Evolutionary conservation across 23 red algal species (phyloP).

Genomic region (Cyanidium caldarium): DNA sequence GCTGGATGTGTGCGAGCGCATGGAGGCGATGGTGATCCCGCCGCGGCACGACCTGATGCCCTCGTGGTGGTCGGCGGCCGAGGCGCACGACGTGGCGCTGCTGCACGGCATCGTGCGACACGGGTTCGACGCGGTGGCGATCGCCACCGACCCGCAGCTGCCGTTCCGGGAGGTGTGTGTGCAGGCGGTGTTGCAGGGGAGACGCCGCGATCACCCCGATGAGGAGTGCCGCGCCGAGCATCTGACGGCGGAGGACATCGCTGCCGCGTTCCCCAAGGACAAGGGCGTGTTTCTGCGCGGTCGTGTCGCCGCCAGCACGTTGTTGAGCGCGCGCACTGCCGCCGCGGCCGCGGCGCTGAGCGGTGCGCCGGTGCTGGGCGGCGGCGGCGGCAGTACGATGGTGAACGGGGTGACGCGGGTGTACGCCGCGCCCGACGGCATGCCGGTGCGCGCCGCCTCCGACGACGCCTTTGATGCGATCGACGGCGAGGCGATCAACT

Average conservation of each 20-base stretch:
- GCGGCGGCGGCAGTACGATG: neutral
- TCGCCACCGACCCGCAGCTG: neutral
- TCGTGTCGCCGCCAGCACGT: neutral
- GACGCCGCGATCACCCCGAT: neutral
- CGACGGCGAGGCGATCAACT: neutral
- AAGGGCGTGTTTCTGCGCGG: neutral
- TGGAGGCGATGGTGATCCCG: neutral
- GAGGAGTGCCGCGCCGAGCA: neutral
- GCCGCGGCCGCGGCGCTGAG: neutral
- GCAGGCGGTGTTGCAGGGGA: neutral
- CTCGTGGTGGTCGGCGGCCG: neutral
- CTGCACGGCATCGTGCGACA: slow-evolving; percentile 10
- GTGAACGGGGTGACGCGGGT: neutral
- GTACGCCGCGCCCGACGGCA: neutral
- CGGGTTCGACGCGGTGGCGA: slow-evolving; percentile 1
- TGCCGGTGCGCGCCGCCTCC: neutral
- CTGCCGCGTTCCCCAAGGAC: slow-evolving; percentile 4
- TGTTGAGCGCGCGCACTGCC: neutral
- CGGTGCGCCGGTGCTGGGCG: neutral
- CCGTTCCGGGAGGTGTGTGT: neutral
- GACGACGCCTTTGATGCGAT: neutral
- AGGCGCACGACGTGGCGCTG: slow-evolving; percentile 4
- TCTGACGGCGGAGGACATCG: neutral
- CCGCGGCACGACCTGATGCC: neutral
- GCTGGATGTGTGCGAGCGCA: neutral